Base-by-base conservation (phyloP, 2,329 filamentous ascomycete genomes). In the Fusarium continuum region DNA sequence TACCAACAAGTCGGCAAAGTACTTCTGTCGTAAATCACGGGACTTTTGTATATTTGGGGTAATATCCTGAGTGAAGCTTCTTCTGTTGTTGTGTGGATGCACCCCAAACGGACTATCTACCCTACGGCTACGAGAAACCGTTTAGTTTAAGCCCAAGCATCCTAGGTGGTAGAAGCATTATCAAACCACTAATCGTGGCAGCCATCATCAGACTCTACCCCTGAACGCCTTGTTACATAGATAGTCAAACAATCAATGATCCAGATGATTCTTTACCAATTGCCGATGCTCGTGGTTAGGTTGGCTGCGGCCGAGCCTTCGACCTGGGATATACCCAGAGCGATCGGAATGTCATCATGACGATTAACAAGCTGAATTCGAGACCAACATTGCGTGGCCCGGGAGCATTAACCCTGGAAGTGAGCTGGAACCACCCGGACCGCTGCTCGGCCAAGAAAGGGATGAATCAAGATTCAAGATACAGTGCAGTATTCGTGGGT, bases 301-400 rank as follows among this genome's bases (percentile, higher is more conserved):
- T 48, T 65, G 35, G 19, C 43, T 14, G 14, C 32, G 29, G 35
- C 54, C 50, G 28, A 43, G 43, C 61, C 23, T 22, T 43, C 29
- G 38, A 29, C 5, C 32, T 55, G 32, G 39, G 35, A 58, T 54
- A 44, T 23, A 32, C 34, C 28, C 52, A 40, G 41, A 39, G 54
- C 40, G 53, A 25, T 41, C 32, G 57, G 62, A 65, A 66, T 66
- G 62, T 66, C 62, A 66, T 65, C 4, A 66, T 66, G 62, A 66
- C 57, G 59, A 54, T 39, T 16, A 14, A 50, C 23, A 19, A 16
- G 55, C 17, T 22, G 40, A 23, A 40, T 43, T 45, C 28, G 26
- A 61, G 36, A 51, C 25, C 31, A 41, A 51, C 14, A 4, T 32
- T 49, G 39, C 31, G 29, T 22, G 26, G 16, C n/a, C 29, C 28